These are phyloP conservation scores for Myochromella boudieri DNA, from an alignment of 768 basidiomycete species.

Conservation along the genomic window DNA sequence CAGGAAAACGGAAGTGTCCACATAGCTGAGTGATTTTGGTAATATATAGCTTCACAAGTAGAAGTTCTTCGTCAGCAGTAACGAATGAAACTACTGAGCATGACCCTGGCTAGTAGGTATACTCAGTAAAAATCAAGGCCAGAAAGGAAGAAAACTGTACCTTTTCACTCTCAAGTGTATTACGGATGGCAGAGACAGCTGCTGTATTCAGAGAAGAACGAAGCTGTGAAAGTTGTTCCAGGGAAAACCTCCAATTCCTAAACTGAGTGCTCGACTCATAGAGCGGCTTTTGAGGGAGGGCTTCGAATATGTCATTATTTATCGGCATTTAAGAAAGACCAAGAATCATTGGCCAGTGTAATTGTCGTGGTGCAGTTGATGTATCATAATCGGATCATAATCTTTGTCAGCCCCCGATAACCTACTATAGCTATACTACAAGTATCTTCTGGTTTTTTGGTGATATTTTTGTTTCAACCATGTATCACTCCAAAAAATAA, in stretches of 20 bases:
- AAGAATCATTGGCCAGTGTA: background rate
- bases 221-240: slow-evolving; percentile 56
- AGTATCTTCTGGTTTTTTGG: no score
- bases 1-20: slow-evolving; percentile 82
- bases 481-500: background rate
- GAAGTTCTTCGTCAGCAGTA: slow-evolving; percentile 76
- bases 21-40: slow-evolving; percentile 85
- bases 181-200: slow-evolving; percentile 75
- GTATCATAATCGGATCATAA: no score
- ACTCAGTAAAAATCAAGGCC: slow-evolving; percentile 20
- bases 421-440: no score
- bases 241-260: slow-evolving; percentile 88
- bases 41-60: slow-evolving; percentile 87
- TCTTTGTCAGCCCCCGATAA: no score
- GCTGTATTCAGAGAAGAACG: slow-evolving; percentile 70
- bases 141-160: slow-evolving; percentile 38
- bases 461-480: no score
- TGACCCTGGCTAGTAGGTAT: slow-evolving; percentile 65
- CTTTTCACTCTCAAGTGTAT: slow-evolving; percentile 77
- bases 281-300: no score
- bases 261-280: slow-evolving; percentile 83
- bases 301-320: no score
- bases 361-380: background rate
- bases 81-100: slow-evolving; percentile 75
- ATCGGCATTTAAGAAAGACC: no score